phyloP scores from a whole-genome alignment of 345 rosid species.

The Eucalyptus lansdowneana region DNA sequence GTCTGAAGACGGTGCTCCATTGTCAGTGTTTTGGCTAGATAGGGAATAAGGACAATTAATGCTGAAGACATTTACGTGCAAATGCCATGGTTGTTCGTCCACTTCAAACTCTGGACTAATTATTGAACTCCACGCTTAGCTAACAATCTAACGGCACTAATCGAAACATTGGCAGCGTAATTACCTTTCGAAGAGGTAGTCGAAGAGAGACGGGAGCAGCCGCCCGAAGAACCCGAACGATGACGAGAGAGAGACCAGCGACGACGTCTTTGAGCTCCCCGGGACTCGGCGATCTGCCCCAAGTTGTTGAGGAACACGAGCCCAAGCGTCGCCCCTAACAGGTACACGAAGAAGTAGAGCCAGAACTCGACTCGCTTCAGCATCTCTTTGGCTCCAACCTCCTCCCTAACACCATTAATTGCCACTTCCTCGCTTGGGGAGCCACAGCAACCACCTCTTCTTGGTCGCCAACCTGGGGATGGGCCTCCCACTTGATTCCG shows the following conservation, averaged over 20 bases:
- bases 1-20: neutral
- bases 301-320: conserved; percentile 71
- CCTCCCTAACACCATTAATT: conserved; percentile 31
- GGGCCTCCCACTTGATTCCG: neutral
- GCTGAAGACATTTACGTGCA: neutral
- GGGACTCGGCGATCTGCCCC: conserved; percentile 92
- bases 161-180: neutral
- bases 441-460: neutral
- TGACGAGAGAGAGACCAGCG: conserved; percentile 76
- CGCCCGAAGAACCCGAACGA: conserved; percentile 93
- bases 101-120: neutral
- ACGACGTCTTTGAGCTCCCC: conserved; percentile 29
- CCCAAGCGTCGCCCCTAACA: conserved; percentile 68
- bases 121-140: neutral
- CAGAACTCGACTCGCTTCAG: conserved; percentile 51
- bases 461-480: neutral
- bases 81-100: neutral
- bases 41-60: neutral
- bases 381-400: conserved; percentile 52
- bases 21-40: neutral
- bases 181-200: conserved; percentile 56
- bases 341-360: conserved; percentile 62
- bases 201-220: conserved; percentile 64
- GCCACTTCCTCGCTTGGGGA: neutral
- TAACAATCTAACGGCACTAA: neutral